Conservation (phyloP, 106 monocot genomes). For the Dendrobium huoshanense region DNA sequence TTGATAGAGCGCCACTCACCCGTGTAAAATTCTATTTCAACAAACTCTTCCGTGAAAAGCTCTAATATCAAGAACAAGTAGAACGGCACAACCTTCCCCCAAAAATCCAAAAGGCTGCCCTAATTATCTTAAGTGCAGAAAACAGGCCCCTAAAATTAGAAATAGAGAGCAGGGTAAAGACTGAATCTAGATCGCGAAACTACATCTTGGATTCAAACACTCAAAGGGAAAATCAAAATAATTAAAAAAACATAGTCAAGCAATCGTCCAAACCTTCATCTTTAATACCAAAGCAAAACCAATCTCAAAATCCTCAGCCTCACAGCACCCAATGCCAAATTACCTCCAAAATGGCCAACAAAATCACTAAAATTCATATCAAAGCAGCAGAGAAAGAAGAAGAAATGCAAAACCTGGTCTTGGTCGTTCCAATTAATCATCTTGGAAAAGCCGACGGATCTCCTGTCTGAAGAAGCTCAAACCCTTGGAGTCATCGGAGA, state of each 20-base stretch:
- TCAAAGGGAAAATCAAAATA: not conserved
- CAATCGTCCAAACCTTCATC: not conserved
- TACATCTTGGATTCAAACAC: not conserved
- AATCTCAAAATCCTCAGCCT: not conserved
- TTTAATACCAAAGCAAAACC: not conserved
- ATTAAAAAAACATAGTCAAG: not conserved
- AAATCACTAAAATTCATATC: not conserved
- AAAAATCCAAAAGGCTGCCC: not conserved
- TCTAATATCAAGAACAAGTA: too few species aligned
- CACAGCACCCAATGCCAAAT: not conserved
- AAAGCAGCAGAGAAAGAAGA: not conserved
- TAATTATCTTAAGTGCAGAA: not conserved
- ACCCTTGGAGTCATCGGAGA: not conserved
- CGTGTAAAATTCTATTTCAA: too few species aligned
- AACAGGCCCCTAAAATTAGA: not conserved
- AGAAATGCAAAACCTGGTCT: not conserved
- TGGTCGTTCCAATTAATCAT: not conserved
- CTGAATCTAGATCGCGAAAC: not conserved
- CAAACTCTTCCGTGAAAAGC: too few species aligned
- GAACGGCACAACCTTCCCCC: too few species aligned
- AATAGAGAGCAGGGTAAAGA: not conserved
- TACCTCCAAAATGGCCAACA: not conserved
- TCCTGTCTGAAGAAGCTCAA: not conserved
- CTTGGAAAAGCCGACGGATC: not conserved
- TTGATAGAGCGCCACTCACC: too few species aligned